Base-by-base conservation (phyloP, 2,329 filamentous ascomycete species). In the Botrytis paeoniae region DNA sequence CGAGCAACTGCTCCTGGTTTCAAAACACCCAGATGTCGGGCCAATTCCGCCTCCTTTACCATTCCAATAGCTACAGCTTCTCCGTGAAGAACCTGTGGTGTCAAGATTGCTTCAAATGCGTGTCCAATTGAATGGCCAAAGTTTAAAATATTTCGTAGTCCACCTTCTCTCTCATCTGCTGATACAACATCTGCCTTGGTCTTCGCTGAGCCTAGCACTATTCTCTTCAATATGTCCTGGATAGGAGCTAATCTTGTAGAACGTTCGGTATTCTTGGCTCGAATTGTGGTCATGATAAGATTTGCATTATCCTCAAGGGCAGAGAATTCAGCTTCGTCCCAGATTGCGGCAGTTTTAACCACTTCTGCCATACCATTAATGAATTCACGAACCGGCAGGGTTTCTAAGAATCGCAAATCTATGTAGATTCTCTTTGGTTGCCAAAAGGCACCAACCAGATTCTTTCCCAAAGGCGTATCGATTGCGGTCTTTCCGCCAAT, bases 341-440 rank as follows among this genome's bases (percentile, higher is more conserved):
- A 98, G 78, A 99, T 98, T 71, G 96, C 96, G 4, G 96, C 96
- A 5, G 96, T 99, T 88, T 98, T 98, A 81, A 98, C 88, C 43
- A 99, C 95, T 84, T 99, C 96, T 39, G 95, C 96, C 95, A 99
- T 98, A 75, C 96, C 96, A 82, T 99, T 99, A 83, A 98, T 94
- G 80, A 99, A 95, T 83, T 99, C 95, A 77, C 96, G 88, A 76
- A 92, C 91, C 1, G 95, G 95, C 32, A 99, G 86, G 1, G 94
- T 97, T 81, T 97, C 93, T 72, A 99, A 86, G 80, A 99, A 98
- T 72, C 91, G 88, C 75, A 98, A 86, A 82, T 99, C 96, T 78
- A 99, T 95, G 83, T 97, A 99, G 77, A 98, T 95, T 75, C 94
- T 91, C 79, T 92, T 88, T 7, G 96, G 96, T 82, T 99, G 96